A percentile compares a stretch with the other conserved stretches of the same genome.
These are phyloP conservation scores for Cyclotella atomus DNA, from an alignment of 108 stramenopile genomes.

Conservation along the genomic window DNA sequence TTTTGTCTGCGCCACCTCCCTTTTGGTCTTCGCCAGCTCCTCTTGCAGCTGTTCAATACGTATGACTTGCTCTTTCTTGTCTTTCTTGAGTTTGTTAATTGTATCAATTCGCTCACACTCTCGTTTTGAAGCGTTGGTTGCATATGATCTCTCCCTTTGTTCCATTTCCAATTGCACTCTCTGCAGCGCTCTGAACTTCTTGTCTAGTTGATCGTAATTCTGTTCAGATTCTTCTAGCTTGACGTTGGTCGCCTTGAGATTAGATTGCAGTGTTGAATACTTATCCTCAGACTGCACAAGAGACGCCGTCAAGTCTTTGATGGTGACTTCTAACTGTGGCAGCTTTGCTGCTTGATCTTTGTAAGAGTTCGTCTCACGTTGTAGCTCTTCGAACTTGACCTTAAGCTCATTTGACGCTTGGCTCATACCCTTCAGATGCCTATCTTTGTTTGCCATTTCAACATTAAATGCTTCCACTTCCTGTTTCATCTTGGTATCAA, in stretches of 20 bases:
- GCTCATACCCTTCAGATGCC: conserved; percentile 12
- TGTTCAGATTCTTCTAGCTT: conserved; percentile 1
- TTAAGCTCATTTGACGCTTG: not conserved
- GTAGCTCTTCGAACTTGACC: conserved; percentile 8
- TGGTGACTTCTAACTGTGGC: not conserved
- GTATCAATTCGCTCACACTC: conserved; percentile 1
- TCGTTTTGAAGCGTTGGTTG: not conserved
- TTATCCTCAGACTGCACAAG: conserved; percentile 15
- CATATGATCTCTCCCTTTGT: conserved; percentile 2
- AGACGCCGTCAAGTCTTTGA: conserved; percentile 11
- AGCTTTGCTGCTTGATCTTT: conserved; percentile 9
- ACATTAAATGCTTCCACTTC: not conserved
- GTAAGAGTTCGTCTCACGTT: conserved; percentile 11
- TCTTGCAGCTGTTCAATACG: no score
- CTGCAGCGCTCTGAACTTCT: not conserved
- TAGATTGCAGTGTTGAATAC: conserved; percentile 1
- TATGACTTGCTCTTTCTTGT: conserved; percentile 1
- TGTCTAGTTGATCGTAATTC: conserved; percentile 2
- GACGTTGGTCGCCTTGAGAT: conserved; percentile 7
- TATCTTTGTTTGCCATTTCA: not conserved
- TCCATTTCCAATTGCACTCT: conserved; percentile 14
- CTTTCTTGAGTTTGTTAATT: conserved; percentile 1
- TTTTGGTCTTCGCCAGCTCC: conserved; percentile 11
- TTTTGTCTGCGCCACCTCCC: not conserved
- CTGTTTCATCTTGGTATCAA: conserved; percentile 1